These are phyloP conservation scores for Fusarium luffae DNA, from an alignment of 2,329 filamentous ascomycete genomes.

Conservation along the genomic window DNA sequence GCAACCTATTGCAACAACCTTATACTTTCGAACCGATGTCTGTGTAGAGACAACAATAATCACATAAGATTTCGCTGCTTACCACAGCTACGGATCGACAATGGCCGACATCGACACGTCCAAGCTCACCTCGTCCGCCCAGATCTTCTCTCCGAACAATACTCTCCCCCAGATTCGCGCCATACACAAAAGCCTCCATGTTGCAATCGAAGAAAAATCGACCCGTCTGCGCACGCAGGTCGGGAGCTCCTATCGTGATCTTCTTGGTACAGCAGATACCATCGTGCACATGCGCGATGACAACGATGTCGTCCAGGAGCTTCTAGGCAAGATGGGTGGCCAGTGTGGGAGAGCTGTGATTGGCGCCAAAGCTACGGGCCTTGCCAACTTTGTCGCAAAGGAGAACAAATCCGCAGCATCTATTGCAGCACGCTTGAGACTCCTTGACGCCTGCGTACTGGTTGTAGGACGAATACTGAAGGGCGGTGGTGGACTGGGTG, in stretches of 20 bases:
- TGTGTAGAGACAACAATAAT: slow-evolving; percentile 1
- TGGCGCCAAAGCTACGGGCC: slow-evolving; percentile 70
- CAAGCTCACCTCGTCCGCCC: slow-evolving; percentile 59
- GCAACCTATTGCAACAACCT: slow-evolving; percentile 3
- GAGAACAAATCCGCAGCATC: slow-evolving; percentile 45
- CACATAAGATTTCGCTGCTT: background rate
- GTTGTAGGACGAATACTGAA: slow-evolving; percentile 62
- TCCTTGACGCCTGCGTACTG: slow-evolving; percentile 64
- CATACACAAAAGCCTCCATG: slow-evolving; percentile 69
- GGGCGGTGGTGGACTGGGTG: slow-evolving; percentile 48
- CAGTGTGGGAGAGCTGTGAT: slow-evolving; percentile 80
- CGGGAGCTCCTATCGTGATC: slow-evolving; percentile 81
- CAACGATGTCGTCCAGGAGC: slow-evolving; percentile 78
- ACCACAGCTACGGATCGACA: slow-evolving; percentile 28
- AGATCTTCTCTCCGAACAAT: slow-evolving; percentile 66
- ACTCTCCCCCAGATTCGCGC: slow-evolving; percentile 72
- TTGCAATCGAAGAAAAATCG: slow-evolving; percentile 70
- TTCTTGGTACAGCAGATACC: slow-evolving; percentile 91
- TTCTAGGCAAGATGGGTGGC: slow-evolving; percentile 77
- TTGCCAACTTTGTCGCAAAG: slow-evolving; percentile 59
- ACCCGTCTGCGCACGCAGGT: slow-evolving; percentile 72
- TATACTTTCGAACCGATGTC: slow-evolving; percentile 21
- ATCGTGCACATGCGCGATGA: slow-evolving; percentile 89
- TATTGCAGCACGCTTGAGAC: slow-evolving; percentile 58
- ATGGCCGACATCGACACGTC: slow-evolving; percentile 61